Percentiles rank a stretch among this genome's conserved stretches.
These are phyloP conservation scores for Nidula microcarpa DNA, from an alignment of 768 basidiomycete species.

Conservation along the genomic window DNA sequence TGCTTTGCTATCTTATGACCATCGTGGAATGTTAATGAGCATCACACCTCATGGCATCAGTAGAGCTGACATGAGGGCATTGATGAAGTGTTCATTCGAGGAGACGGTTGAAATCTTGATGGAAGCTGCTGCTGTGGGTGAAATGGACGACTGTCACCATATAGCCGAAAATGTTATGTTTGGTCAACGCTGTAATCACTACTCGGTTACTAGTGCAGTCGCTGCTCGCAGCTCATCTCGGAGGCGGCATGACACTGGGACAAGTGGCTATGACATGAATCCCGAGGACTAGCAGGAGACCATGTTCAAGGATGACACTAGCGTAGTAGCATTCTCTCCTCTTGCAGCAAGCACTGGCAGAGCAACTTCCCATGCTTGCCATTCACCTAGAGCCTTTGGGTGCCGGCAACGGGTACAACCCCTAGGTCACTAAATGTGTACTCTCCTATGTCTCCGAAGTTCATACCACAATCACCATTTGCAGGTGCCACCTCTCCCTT, in stretches of 20 bases:
- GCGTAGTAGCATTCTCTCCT: constrained; percentile 92
- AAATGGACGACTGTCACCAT: constrained; percentile 97
- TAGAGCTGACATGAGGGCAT: constrained; percentile 95
- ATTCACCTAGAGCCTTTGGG: constrained; percentile 84
- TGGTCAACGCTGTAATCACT: constrained; percentile 97
- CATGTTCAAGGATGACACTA: constrained; percentile 77
- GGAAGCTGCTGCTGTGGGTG: constrained; percentile 97
- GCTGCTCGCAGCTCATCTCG: constrained; percentile 72
- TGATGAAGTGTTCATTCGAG: constrained; percentile 99
- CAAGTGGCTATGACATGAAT: constrained; percentile 89
- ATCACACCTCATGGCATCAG: constrained; percentile 99
- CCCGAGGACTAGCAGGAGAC: constrained; percentile 81
- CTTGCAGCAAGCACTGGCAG: constrained; percentile 82
- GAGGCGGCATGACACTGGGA: constrained; percentile 88
- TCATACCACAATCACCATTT: constrained; percentile 82
- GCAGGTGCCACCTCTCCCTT: constrained; percentile 79
- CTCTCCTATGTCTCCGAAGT: constrained; percentile 83
- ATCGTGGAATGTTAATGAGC: constrained; percentile 91
- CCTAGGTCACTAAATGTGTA: constrained; percentile 89
- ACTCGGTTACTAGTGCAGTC: constrained; percentile 86
- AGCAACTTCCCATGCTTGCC: constrained; percentile 67
- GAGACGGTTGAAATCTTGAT: constrained; percentile 99
- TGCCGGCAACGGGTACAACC: constrained; percentile 83
- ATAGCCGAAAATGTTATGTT: constrained; percentile 99
- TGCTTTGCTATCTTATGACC: constrained; percentile 99